Base-by-base conservation (phyloP, 495 filamentous ascomycete genomes). In the Podospora conica region DNA sequence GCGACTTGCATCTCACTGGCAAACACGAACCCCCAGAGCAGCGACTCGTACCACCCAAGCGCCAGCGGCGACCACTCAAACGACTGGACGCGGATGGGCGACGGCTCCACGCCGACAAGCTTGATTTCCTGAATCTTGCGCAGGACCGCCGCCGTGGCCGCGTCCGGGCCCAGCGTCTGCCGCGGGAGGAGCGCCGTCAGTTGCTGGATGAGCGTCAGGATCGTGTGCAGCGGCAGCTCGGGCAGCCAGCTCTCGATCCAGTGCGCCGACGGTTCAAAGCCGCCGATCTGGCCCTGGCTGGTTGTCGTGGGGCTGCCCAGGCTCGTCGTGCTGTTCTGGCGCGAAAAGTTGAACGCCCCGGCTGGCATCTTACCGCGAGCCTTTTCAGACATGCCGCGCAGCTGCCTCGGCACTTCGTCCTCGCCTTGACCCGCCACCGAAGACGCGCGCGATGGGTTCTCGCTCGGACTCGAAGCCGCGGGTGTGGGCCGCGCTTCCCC, bases 331-430 rank as follows among this genome's bases (percentile, higher is more conserved):
- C 92, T 96, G 71, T 93, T 95, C 73, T 97, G 95, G 9, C 96
- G 83, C 3, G 93, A 97, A 74, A 98, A 97, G 18, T 85, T 85
- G 10, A 84, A 83, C 53, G 91, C 84, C 3, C 91, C 90, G 10
- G 90, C 92, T n/a, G 96, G 96, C 86, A 95, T 91, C 75, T 99
- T 99, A 9, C 95, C 95, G 58, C 95, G 82, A 25, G 95, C 96
- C 73, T 98, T 99, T 76, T 99, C 95, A 10, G 94, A 96, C 92
- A 98, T 99, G 58, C 92, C 94, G 58, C 92, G 86, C n/a, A 96
- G 74, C 70, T 97, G 94, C 33, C 88, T 80, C n/a, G 93, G 91
- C 11, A 96, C 85, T 24, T 90, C 88, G 64, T 96, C 95, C 1
- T 85, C 78, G 1, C 48, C 60, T 20, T 70, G 67, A 1, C 85